A percentile compares a stretch with the other conserved stretches of the same genome.
Evolutionary conservation across 73 alveolate genomes (phyloP).

Genomic region (Halteria grandinella): DNA sequence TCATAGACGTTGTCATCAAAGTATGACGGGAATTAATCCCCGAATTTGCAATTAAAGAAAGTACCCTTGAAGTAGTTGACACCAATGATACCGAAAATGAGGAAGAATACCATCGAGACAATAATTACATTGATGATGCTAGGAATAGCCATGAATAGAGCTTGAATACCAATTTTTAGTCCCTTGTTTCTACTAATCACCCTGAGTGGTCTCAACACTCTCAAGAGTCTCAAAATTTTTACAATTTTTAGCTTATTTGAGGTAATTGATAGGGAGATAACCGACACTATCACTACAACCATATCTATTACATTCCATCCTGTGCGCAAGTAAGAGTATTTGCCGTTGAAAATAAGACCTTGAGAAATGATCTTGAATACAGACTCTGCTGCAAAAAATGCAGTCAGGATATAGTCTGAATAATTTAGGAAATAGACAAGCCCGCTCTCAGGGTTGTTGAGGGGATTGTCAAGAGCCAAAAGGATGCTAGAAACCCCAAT

Average conservation of each 20-base stretch:
- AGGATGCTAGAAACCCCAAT: constrained; percentile 51
- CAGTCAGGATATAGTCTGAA: constrained; percentile 56
- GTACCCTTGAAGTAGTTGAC: constrained; percentile 33
- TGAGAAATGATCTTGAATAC: constrained; percentile 54
- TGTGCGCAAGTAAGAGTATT: constrained; percentile 61
- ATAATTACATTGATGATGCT: constrained; percentile 25
- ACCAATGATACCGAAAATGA: constrained; percentile 30
- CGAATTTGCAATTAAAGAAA: not conserved
- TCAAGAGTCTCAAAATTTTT: constrained; percentile 29
- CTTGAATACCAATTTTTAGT: constrained; percentile 52
- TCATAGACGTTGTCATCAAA: not conserved
- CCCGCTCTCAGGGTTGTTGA: constrained; percentile 46
- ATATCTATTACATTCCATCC: constrained; percentile 64
- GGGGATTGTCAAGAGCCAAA: constrained; percentile 67
- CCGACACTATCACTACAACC: constrained; percentile 60
- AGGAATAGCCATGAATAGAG: constrained; percentile 48
- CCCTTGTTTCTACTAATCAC: constrained; percentile 69
- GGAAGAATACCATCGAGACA: not conserved
- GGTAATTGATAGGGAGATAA: constrained; percentile 50
- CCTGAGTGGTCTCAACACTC: constrained; percentile 66
- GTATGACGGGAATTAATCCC: not conserved
- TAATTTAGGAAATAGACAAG: constrained; percentile 2
- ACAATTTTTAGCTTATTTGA: constrained; percentile 1
- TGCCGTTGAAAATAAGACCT: constrained; percentile 63
- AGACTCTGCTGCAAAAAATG: constrained; percentile 51